Base-by-base conservation (phyloP, 192 early-diverging fungal species). In the Backusella morwellensis region DNA sequence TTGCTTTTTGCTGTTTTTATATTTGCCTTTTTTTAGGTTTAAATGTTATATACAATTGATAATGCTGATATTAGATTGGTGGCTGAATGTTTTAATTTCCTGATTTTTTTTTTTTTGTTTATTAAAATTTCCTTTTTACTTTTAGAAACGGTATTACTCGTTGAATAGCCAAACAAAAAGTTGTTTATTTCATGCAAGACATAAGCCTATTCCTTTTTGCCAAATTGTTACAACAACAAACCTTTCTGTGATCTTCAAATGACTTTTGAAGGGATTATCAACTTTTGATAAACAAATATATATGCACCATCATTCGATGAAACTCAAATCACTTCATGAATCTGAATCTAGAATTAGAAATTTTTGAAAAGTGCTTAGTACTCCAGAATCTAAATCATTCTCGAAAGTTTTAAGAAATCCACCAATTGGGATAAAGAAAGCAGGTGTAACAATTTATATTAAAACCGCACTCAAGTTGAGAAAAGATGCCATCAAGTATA, bases 41-140 rank as follows among this genome's bases (percentile, higher is more conserved):
- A 50, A 50, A 50, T 19, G 47, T n/a, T 50, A 50, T 50, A 19
- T 50, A 50, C 17, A 7, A 6, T 50, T n/a, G 6, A 42, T 21
- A 4, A 52, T 52, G 15, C n/a, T 21, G 52, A 63, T 63, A 23
- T 14, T 14, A 63, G 21, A 29, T 4, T 29, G 23, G 56, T 63
- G 56, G 56, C 23, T 63, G 56, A 29, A 63, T 63, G 29, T 4
- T 12, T 9, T 11, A 12, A 29, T 26, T 26, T 29, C 23, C 6
- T 63, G 12, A 0, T 29, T 50, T 50, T 50, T 29, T 50, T 50
- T 29, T 42, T n/a, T 50, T 50, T 50, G 47, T 50, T 50, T 50
- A 50, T 50, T 50, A 50, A 29, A 63, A 63, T 63, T 63, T 63
- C 56, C 56, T 63, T 63, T 63, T 63, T 63, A 29, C 56, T 3